Evolutionary conservation across 1,284 basidiomycete species (phyloP), one percentile per base, ranked within the genome.

Genomic region (Marasmius oreades): DNA sequence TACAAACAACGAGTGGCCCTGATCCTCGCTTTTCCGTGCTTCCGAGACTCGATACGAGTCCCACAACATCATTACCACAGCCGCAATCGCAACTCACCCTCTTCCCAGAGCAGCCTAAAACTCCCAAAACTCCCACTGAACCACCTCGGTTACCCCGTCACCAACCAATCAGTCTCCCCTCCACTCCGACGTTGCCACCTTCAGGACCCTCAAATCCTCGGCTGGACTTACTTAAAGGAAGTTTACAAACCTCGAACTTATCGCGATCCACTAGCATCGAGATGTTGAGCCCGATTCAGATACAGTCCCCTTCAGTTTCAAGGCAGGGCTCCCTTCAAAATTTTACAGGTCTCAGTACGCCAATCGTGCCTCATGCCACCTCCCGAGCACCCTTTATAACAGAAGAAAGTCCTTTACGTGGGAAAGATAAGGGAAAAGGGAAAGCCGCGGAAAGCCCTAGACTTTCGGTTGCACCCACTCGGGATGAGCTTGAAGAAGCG

Each of bases 231-330:
- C 60, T 75, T n/a, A 69, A 71, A 58, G 71, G 66, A 53, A 72
- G 66, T 39, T 44, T 76, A 51, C 70, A 71, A 43, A 73, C 73
- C 0, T 64, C 69, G 7, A 57, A 66, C 10, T 26, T 55, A 5
- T n/a, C 45, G 8, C 12, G 61, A 67, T 50, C 60, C 61, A 39
- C 56, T 44, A 61, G 56, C 26, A 68, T 69, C n/a, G 80, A 75
- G 56, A 72, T 78, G 42, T 62, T 83, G 23, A 83, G 81, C 51
- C 80, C 80, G 8, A 64, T 82, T 4, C 63, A 70, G 47, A 61
- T 81, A 5, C 66, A 71, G 4, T 73, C 78, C 3, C 77, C 73
- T 0, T 59, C 58, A 6, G 43, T 60, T 1, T 60, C 59, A 14
- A 47, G 59, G 24, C 43, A 63, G 14, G 63, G 51, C 37, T 63